Evolutionary conservation across 805 yeast genomes (phyloP), one percentile per base, ranked within the genome.

Genomic region (Zygotorulaspora florentina): DNA sequence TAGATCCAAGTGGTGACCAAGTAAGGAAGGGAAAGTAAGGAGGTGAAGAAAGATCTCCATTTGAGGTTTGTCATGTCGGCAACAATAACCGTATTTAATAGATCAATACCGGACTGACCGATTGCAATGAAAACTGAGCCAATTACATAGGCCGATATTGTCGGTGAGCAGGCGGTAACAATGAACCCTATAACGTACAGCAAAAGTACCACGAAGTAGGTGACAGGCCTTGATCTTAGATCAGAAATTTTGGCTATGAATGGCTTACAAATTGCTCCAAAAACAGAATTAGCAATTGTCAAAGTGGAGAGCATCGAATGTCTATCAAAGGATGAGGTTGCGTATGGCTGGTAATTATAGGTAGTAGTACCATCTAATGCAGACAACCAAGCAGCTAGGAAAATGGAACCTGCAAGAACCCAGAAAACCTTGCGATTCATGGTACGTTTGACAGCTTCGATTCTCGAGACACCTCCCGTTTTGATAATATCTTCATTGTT

Each of bases 1-100:
- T 73, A 55, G 46, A 70, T 57, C 74, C 75, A 73, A 17, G 69
- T 62, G 42, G 66, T 73, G 49, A 68, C 62, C 44, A 72, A 54
- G 50, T 59, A 73, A 17, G 77, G 78, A 10, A 70, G 47, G 31
- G 70, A 56, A 8, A 70, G 64, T 12, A 72, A 41, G 25, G 66
- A 67, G 13, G 65, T 48, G 45, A 65, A 53, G 8, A 71, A 51
- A 10, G 71, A 72, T 50, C 75, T 63, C 56, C 69, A 61, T 39
- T 69, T 61, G 54, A 72, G 55, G 13, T 66, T 62, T 16, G 74
- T 67, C 28, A 70, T 60, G 50, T 72, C 75, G 29, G 70, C 70
- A 25, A 63, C 46, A 12, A 66, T 47, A n/a, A 68, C 49, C 15
- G 65, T 58, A 39, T 64, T 61, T 55, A 71, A 52, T 27, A 70